Conservation (phyloP, 2,329 filamentous ascomycete genomes). For the Kalaharituber pfeilii region DNA sequence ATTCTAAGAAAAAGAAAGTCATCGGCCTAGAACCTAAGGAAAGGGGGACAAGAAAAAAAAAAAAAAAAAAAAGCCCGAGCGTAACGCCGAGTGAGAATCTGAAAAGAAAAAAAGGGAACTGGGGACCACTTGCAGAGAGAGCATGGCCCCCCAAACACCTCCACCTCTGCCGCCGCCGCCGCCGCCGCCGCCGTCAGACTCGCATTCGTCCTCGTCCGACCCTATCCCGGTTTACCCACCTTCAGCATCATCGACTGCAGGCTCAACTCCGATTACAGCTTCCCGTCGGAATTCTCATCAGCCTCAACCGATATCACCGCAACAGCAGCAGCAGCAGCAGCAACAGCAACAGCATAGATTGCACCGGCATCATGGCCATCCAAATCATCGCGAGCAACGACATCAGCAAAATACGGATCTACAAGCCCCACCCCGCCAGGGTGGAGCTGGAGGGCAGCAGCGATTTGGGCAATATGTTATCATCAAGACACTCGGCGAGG, state of each 20-base stretch:
- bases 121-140: neutral
- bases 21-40: no score
- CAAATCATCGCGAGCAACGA: conserved; percentile 4
- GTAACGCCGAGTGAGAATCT: no score
- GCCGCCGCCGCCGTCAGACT: neutral
- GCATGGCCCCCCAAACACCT: neutral
- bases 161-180: neutral
- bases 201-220: conserved; percentile 2
- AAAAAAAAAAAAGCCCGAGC: no score
- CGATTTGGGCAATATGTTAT: conserved; percentile 72
- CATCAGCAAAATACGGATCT: conserved; percentile 7
- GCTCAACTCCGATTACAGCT: neutral
- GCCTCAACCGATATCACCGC: conserved; percentile 2
- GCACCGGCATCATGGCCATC: conserved; percentile 6
- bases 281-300: conserved; percentile 6
- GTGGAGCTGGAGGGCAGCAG: conserved; percentile 8
- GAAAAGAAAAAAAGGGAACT: neutral
- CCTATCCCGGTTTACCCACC: neutral
- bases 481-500: conserved; percentile 79
- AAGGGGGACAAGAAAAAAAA: no score
- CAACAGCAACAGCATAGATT: conserved; percentile 6
- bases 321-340: conserved; percentile 4
- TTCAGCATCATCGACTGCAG: neutral
- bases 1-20: no score
- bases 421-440: conserved; percentile 11